Base-by-base conservation (phyloP, 106 monocot genomes). In the Dendrobium catenatum region DNA sequence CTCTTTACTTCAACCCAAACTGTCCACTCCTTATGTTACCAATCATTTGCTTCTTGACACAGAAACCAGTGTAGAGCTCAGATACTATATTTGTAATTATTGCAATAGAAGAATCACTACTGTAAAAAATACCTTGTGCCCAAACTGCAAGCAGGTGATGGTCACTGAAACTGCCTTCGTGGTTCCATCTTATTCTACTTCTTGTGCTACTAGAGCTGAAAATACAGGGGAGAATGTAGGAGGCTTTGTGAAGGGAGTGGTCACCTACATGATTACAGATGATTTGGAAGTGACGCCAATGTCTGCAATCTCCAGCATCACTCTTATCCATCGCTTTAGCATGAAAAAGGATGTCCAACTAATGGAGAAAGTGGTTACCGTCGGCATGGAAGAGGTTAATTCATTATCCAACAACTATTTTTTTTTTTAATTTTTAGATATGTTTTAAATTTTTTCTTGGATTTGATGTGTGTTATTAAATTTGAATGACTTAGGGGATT, bases 251-350 rank as follows among this genome's bases (percentile, higher is more conserved):
- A 78, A 79, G 37, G 87, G 78, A n/a, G 75, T 78, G 29, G 37
- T 81, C 2, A 81, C 72, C 70, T 27, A 27, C 27, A 27, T 27
- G 27, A 27, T 27, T 27, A 27, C 27, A 27, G 27, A 27, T 27
- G 27, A 88, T 46, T 41, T 89, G 27, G 55, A 26, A 4, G 80
- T 89, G 2, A 26, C 56, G 20, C 86, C 86, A 13, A 77, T 89
- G 83, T 89, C 86, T 3, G 76, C 46, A 11, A 79, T 84, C 33
- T 76, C 86, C 3, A 55, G 74, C 27, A 58, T 89, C 6, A 72
- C 81, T 29, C 64, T 85, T 2, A 75, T 89, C 2, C 77, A 84
- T 56, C 81, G 79, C 46, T 86, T 86, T 24, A 26, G 58, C 17
- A 42, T 84, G 22, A 83, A 78, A 76, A 82, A 78, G 49, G 86